phyloP scores from a whole-genome alignment of 2,329 filamentous ascomycete species.

The Passalora sequoiae region DNA sequence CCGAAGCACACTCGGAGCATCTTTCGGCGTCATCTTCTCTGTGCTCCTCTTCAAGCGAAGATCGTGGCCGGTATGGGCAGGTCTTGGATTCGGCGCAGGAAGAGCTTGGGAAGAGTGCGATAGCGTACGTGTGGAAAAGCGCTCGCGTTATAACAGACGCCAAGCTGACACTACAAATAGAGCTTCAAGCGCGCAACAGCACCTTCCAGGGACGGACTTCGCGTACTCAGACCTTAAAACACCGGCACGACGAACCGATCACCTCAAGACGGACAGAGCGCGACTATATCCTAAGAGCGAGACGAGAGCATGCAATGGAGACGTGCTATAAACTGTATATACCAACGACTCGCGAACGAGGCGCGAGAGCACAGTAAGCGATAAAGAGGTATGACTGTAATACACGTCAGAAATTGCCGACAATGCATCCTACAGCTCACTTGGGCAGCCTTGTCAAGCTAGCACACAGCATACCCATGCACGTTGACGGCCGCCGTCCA shows the following conservation, averaged over 20 bases:
- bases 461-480: too few species aligned
- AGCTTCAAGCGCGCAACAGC: slow-evolving; percentile 49
- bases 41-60: slow-evolving; percentile 96
- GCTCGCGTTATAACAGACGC: background rate
- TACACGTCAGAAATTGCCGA: background rate
- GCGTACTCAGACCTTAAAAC: slow-evolving; percentile 40
- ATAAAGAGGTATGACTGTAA: background rate
- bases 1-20: slow-evolving; percentile 90
- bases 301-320: slow-evolving; percentile 1
- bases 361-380: background rate
- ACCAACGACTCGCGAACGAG: slow-evolving; percentile 2
- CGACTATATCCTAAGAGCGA: background rate
- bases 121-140: slow-evolving; percentile 45
- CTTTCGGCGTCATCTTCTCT: slow-evolving; percentile 97
- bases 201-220: slow-evolving; percentile 46
- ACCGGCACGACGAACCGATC: too few species aligned
- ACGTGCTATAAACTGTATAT: background rate
- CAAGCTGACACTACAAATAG: slow-evolving; percentile 29
- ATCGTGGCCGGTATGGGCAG: slow-evolving; percentile 94
- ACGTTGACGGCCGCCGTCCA: too few species aligned
- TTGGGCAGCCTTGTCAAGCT: too few species aligned
- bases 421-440: too few species aligned
- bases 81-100: slow-evolving; percentile 89
- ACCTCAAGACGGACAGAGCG: background rate
- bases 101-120: slow-evolving; percentile 99